Evolutionary conservation across 495 filamentous ascomycete species (phyloP), one percentile per base, ranked within the genome.

Genomic region (Entonaema liquescens): DNA sequence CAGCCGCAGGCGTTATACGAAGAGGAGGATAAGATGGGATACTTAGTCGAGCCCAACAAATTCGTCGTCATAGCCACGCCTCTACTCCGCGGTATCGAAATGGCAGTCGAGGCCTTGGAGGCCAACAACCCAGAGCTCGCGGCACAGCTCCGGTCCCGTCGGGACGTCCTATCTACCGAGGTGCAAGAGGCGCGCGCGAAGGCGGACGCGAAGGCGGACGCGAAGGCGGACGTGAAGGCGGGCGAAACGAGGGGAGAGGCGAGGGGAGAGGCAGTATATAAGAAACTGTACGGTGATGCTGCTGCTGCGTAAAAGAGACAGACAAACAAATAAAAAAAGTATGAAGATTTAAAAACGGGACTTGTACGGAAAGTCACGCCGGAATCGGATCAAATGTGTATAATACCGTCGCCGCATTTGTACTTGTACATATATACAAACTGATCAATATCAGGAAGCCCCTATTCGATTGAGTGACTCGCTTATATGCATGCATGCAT

Each of bases 71-170:
- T 73, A 3, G 70, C 74, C 6, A 44, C 78, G 12, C 80, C 81
- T 50, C 58, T 83, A 12, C 67, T 83, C 2, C 76, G 80, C 63
- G 82, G 82, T 21, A 69, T 86, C 55, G 77, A 76, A 6, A 44
- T 73, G 33, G 84, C 84, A 5, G 57, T 72, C 38, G 49, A 71
- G 53, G 71, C 84, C 12, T 73, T 83, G 35, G 75, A 79, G 7
- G 13, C 17, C 53, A 6, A 4, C 3, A 31, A 29, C 35, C 68
- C 79, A 40, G 68, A 55, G 21, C 74, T 84, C 35, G 78, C 79
- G 0, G 63, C 38, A 12, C 62, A 77, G 72, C 60, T 83, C 19
- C 60, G 60, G 65, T 49, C 73, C 42, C 73, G 77, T 12, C 70
- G 75, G 15, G 69, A 70, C 29, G 55, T 56, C 15, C 65, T 84